Evolutionary conservation across 768 basidiomycete genomes (phyloP).

Genomic region (Hygrocybe punicea): DNA sequence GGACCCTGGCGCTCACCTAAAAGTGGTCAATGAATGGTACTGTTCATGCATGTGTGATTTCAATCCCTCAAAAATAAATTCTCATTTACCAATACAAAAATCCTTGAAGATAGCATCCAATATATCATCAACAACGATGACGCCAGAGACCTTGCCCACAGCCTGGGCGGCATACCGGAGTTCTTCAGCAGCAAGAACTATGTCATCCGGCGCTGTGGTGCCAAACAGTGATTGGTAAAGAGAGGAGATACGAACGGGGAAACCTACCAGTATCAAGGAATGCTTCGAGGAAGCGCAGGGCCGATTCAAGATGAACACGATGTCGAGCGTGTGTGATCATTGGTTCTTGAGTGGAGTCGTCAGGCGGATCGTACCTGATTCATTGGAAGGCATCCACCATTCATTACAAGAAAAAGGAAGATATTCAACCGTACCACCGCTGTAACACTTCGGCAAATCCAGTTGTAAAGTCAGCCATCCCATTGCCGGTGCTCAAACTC

Average conservation of each 20-base stretch:
- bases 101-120: constrained; percentile 78
- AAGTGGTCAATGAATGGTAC: too few species aligned
- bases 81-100: constrained; percentile 86
- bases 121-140: constrained; percentile 79
- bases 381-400: background rate
- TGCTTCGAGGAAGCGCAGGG: constrained; percentile 56
- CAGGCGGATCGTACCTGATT: constrained; percentile 28
- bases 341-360: constrained; percentile 42
- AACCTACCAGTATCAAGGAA: constrained; percentile 50
- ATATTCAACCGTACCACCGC: constrained; percentile 38
- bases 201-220: constrained; percentile 54
- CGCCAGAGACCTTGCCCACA: constrained; percentile 80
- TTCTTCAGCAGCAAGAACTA: constrained; percentile 84
- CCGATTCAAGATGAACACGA: constrained; percentile 67
- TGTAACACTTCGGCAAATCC: constrained; percentile 54
- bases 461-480: constrained; percentile 56
- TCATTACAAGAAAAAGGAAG: background rate
- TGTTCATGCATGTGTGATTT: too few species aligned
- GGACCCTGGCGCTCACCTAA: too few species aligned
- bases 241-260: background rate
- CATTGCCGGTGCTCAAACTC: constrained; percentile 59
- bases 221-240: background rate
- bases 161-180: constrained; percentile 80
- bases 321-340: constrained; percentile 80
- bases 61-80: background rate